phyloP scores from a whole-genome alignment of 495 filamentous ascomycete species.

The Hypoxylon fuscum region DNA sequence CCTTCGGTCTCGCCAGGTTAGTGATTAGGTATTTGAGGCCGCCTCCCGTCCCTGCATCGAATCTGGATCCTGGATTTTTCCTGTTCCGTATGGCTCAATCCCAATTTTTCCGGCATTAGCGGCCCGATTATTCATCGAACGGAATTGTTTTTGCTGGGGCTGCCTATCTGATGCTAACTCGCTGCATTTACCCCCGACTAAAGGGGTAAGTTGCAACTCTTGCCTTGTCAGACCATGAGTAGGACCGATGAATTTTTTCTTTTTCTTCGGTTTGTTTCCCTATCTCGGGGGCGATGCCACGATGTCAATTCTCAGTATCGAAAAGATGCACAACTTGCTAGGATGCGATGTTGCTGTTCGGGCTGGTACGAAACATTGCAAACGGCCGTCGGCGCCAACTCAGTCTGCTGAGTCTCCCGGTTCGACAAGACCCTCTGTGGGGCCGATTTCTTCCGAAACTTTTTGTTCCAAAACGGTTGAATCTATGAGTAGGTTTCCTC shows the following conservation, averaged over 20 bases:
- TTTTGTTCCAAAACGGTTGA: slow-evolving; percentile 3
- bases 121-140: slow-evolving; percentile 33
- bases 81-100: slow-evolving; percentile 17
- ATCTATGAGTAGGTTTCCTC: not conserved
- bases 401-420: no score
- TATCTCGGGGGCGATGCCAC: slow-evolving; percentile 12
- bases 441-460: slow-evolving; percentile 35
- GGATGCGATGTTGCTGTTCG: slow-evolving; percentile 9
- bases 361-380: slow-evolving; percentile 14
- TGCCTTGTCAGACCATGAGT: slow-evolving; percentile 18
- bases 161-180: slow-evolving; percentile 30
- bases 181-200: slow-evolving; percentile 23
- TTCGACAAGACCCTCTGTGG: slow-evolving; percentile 13
- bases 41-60: slow-evolving; percentile 1
- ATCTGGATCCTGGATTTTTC: slow-evolving; percentile 20
- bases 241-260: slow-evolving; percentile 31
- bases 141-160: slow-evolving; percentile 17
- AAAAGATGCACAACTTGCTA: slow-evolving; percentile 7
- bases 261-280: not conserved
- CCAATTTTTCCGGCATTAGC: slow-evolving; percentile 24
- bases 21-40: slow-evolving; percentile 8
- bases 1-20: not conserved
- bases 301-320: not conserved
- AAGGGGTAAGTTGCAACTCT: slow-evolving; percentile 21
- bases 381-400: slow-evolving; percentile 16